Evolutionary conservation across 2,329 filamentous ascomycete species (phyloP).

Genomic region (Hypoxylon sp.): DNA sequence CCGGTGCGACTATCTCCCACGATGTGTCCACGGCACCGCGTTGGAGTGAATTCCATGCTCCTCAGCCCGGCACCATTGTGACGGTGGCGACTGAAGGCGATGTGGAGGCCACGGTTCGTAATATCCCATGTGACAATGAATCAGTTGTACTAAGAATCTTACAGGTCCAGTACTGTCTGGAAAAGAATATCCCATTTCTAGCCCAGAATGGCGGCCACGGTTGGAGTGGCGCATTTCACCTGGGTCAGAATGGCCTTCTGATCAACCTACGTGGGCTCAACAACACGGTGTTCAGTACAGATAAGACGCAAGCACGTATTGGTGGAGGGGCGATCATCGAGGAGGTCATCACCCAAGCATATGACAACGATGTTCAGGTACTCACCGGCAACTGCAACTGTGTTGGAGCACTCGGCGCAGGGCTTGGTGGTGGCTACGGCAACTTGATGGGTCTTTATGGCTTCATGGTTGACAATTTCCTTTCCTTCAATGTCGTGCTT

Average conservation of each 20-base stretch:
- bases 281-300: slow-evolving; percentile 37
- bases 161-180: slow-evolving; percentile 21
- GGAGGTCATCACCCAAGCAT: slow-evolving; percentile 44
- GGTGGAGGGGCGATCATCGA: slow-evolving; percentile 44
- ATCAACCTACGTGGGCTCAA: slow-evolving; percentile 46
- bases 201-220: slow-evolving; percentile 45
- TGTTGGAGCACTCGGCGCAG: slow-evolving; percentile 44
- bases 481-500: slow-evolving; percentile 50
- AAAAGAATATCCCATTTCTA: slow-evolving; percentile 41
- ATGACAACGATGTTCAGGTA: slow-evolving; percentile 39
- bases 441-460: slow-evolving; percentile 40
- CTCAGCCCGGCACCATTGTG: slow-evolving; percentile 23
- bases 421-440: slow-evolving; percentile 43
- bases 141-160: neutral
- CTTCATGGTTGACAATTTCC: slow-evolving; percentile 51
- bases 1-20: slow-evolving; percentile 18
- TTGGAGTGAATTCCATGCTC: slow-evolving; percentile 24
- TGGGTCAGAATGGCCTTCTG: slow-evolving; percentile 39
- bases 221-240: slow-evolving; percentile 43
- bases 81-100: slow-evolving; percentile 20
- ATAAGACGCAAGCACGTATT: slow-evolving; percentile 43
- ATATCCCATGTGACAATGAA: neutral
- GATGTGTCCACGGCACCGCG: slow-evolving; percentile 9
- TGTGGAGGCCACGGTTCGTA: slow-evolving; percentile 17
- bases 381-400: slow-evolving; percentile 48